A percentile compares a stretch with the other conserved stretches of the same genome.
phyloP scores from a whole-genome alignment of 768 basidiomycete genomes.

The Mycena vulgaris region DNA sequence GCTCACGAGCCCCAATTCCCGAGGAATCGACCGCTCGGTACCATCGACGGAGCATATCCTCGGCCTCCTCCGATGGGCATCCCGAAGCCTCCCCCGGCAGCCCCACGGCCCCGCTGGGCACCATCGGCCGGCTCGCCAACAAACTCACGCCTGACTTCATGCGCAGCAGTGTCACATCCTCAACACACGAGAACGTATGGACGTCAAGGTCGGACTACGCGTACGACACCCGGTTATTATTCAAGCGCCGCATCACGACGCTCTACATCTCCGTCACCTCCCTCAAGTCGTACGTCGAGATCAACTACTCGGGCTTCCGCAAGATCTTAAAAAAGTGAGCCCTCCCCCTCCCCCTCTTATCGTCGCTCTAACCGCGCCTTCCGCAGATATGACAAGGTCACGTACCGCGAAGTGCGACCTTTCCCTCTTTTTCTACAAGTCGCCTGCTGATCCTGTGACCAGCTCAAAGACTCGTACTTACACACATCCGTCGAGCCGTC shows the following conservation, averaged over 20 bases:
- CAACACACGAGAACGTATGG: conserved; percentile 76
- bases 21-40: conserved; percentile 25
- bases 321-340: conserved; percentile 96
- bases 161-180: conserved; percentile 65
- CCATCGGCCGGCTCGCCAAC: conserved; percentile 60
- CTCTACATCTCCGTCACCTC: conserved; percentile 84
- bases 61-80: conserved; percentile 59
- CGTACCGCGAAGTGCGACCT: conserved; percentile 70
- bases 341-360: conserved; percentile 11
- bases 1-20: conserved; percentile 29
- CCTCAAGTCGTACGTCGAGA: conserved; percentile 88
- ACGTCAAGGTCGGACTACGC: conserved; percentile 85
- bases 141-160: conserved; percentile 61
- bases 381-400: conserved; percentile 96
- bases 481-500: conserved; percentile 77
- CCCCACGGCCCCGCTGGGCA: conserved; percentile 32
- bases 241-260: conserved; percentile 90
- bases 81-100: conserved; percentile 30
- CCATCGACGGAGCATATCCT: conserved; percentile 65
- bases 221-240: conserved; percentile 85
- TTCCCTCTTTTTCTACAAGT: neutral
- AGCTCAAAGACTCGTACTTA: conserved; percentile 87
- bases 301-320: conserved; percentile 94
- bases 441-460: neutral
- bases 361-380: conserved; percentile 19